Evolutionary conservation across 2,329 filamentous ascomycete species (phyloP).

Genomic region (Ceratocystis alfenasii): DNA sequence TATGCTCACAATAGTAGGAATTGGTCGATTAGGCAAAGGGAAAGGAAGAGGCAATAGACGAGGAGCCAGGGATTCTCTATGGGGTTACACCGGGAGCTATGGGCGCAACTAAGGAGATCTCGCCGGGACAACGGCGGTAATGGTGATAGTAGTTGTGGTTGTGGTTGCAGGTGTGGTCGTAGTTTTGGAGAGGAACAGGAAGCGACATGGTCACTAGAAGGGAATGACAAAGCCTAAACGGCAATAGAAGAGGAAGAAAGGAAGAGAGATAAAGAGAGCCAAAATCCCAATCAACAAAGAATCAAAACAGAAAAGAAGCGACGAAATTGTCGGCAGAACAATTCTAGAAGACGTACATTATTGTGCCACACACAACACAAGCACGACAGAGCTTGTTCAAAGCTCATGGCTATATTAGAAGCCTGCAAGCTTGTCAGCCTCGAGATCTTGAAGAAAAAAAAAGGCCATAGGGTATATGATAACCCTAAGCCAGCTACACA

Average conservation of each 20-base stretch:
- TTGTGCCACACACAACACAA: background rate
- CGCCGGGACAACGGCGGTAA: background rate
- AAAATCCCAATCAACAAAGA: background rate
- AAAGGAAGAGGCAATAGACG: background rate
- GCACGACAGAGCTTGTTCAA: too few species aligned
- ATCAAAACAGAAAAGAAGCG: background rate
- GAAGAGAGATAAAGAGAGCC: background rate
- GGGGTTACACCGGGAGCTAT: too few species aligned
- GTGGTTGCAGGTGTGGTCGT: background rate
- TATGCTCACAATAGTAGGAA: background rate
- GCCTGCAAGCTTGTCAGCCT: background rate
- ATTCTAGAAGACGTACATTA: background rate
- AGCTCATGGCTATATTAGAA: background rate
- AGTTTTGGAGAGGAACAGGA: constrained; percentile 12
- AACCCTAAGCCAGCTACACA: too few species aligned
- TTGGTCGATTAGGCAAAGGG: background rate
- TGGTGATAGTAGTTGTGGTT: background rate
- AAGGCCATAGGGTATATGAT: too few species aligned
- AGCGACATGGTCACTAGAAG: constrained; percentile 17
- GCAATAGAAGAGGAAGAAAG: background rate
- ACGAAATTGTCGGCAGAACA: background rate
- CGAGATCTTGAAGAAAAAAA: background rate
- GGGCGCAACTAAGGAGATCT: background rate
- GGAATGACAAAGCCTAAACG: constrained; percentile 3
- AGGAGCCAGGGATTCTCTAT: background rate